Percentiles rank a stretch among this genome's conserved stretches.
Conservation (phyloP, 352 stramenopile species). For the Pythium guiyangense region DNA sequence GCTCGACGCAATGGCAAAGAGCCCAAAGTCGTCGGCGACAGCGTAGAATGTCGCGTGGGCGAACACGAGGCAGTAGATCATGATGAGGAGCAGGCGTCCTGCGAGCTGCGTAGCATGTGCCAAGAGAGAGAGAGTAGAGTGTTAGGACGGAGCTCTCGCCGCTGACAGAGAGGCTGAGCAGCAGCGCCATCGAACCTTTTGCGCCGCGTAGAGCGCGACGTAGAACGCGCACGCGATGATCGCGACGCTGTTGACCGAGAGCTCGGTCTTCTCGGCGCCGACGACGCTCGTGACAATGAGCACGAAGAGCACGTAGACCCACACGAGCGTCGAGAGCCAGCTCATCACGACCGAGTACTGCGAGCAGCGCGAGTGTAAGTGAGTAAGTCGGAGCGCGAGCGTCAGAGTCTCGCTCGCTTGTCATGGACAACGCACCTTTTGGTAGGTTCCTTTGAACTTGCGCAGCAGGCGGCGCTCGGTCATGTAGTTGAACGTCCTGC, state of each 20-base stretch:
- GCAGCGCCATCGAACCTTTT: constrained; percentile 1
- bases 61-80: constrained; percentile 21
- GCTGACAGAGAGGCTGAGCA: neutral
- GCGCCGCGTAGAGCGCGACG: constrained; percentile 14
- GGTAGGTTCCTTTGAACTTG: constrained; percentile 17
- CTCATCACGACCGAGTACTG: constrained; percentile 21
- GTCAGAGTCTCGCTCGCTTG: neutral
- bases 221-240: constrained; percentile 18
- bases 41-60: constrained; percentile 23
- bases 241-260: constrained; percentile 16
- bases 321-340: constrained; percentile 15
- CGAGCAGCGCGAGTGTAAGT: neutral
- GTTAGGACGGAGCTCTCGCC: neutral
- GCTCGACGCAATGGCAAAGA: constrained; percentile 12
- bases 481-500: constrained; percentile 20
- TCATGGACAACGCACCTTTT: constrained; percentile 5
- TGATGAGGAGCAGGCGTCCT: constrained; percentile 12
- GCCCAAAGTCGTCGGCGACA: constrained; percentile 19
- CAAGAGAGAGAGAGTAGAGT: neutral
- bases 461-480: constrained; percentile 15
- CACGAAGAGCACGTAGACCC: constrained; percentile 23
- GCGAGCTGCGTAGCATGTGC: constrained; percentile 3
- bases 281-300: constrained; percentile 18
- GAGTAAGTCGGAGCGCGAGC: neutral
- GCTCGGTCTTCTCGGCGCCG: constrained; percentile 13